Evolutionary conservation across 1,139 yeast genomes (phyloP).

Genomic region (Keqinozyma sinolaborantium): DNA sequence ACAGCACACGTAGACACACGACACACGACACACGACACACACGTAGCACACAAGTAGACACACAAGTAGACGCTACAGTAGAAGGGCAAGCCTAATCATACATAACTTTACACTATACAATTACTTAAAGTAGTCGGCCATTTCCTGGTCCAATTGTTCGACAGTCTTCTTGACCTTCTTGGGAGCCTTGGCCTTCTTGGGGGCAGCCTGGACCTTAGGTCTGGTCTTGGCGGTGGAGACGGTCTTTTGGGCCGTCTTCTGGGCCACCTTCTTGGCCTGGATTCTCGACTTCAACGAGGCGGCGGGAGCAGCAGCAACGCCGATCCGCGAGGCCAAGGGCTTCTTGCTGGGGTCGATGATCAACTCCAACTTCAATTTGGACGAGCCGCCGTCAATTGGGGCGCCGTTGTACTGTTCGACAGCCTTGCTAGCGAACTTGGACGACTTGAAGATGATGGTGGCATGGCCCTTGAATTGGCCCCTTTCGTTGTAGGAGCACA

Average conservation of each 20-base stretch:
- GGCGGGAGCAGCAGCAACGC: constrained; percentile 37
- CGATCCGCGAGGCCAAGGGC: constrained; percentile 72
- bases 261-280: constrained; percentile 14
- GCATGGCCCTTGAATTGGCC: constrained; percentile 94
- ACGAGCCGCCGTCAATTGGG: constrained; percentile 85
- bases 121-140: constrained; percentile 73
- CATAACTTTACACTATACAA: constrained; percentile 2
- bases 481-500: constrained; percentile 76
- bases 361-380: constrained; percentile 77
- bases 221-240: constrained; percentile 26
- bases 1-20: too few relatives aligned
- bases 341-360: constrained; percentile 80
- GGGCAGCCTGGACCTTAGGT: constrained; percentile 17
- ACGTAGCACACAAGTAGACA: too few relatives aligned
- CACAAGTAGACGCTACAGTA: too few relatives aligned
- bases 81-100: too few relatives aligned
- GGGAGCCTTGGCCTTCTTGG: constrained; percentile 27
- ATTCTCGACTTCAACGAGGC: constrained; percentile 14
- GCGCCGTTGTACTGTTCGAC: constrained; percentile 87
- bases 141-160: constrained; percentile 89
- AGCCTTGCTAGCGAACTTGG: constrained; percentile 67
- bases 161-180: constrained; percentile 69
- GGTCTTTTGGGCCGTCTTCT: constrained; percentile 6
- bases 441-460: constrained; percentile 69
- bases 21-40: too few relatives aligned